Conservation (phyloP, 148 eudicot genomes). For the Polygonum maritimum region DNA sequence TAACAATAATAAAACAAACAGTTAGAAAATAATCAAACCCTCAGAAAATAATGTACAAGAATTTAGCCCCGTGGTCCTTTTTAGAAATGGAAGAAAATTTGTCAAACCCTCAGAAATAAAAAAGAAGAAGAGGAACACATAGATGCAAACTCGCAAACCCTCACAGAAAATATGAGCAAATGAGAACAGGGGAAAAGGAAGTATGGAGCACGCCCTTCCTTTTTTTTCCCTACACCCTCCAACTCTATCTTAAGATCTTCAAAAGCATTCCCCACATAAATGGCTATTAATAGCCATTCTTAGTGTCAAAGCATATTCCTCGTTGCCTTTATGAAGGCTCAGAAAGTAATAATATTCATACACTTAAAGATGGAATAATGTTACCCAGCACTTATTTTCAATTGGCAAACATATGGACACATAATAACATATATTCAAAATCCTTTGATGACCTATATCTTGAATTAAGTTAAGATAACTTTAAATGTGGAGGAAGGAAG, state of each 20-base stretch:
- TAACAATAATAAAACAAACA: background rate
- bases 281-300: slow-evolving; percentile 53
- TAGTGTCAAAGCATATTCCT: slow-evolving; percentile 40
- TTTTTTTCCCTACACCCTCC: background rate
- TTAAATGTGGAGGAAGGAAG: background rate
- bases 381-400: too few species aligned
- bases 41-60: background rate
- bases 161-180: background rate
- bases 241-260: background rate
- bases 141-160: background rate
- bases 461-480: background rate
- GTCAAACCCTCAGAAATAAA: background rate
- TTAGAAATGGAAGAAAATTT: background rate
- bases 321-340: background rate
- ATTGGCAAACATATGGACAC: too few species aligned
- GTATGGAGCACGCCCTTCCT: background rate
- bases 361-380: too few species aligned
- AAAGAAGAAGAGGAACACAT: background rate
- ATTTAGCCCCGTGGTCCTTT: background rate
- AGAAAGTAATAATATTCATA: too few species aligned
- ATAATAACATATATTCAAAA: too few species aligned
- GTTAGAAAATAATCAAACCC: background rate
- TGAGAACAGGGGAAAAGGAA: background rate
- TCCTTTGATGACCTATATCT: too few species aligned
- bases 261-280: slow-evolving; percentile 46